A percentile compares a stretch with the other conserved stretches of the same genome.
These are phyloP conservation scores for Alnus rubra DNA, from an alignment of 306 rosid genomes.

Conservation along the genomic window DNA sequence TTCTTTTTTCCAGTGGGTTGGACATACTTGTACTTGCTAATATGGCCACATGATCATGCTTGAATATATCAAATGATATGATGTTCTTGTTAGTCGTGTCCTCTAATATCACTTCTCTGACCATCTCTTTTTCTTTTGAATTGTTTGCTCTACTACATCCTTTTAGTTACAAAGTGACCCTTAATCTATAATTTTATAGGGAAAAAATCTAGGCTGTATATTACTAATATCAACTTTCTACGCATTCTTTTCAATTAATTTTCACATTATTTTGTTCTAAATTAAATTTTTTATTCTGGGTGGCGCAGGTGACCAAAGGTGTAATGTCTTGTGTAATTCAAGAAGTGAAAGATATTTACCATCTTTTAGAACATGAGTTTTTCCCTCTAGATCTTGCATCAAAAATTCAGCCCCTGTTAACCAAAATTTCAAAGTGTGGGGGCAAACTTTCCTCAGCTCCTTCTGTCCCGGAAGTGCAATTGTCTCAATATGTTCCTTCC, in stretches of 20 bases:
- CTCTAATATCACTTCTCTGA: background rate
- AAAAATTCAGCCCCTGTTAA: slow-evolving; percentile 70
- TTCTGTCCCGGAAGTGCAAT: slow-evolving; percentile 87
- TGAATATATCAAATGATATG: background rate
- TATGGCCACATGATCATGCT: background rate
- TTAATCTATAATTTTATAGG: background rate
- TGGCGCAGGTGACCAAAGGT: slow-evolving; percentile 71
- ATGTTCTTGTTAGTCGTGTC: background rate
- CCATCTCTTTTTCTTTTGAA: background rate
- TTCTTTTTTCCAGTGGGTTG: background rate
- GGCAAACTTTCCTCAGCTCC: slow-evolving; percentile 89
- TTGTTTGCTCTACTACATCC: background rate
- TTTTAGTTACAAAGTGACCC: background rate
- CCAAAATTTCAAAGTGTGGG: slow-evolving; percentile 74
- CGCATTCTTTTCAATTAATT: background rate
- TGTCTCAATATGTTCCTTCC: slow-evolving; percentile 74
- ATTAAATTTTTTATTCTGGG: slow-evolving; percentile 5
- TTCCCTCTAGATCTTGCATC: slow-evolving; percentile 77
- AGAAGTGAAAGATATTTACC: slow-evolving; percentile 91
- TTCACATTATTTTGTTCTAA: background rate
- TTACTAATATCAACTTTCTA: background rate
- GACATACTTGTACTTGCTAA: background rate
- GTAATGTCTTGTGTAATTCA: slow-evolving; percentile 89
- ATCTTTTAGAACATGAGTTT: slow-evolving; percentile 87
- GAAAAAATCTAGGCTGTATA: background rate